Base-by-base conservation (phyloP, 2,329 filamentous ascomycete species). In the Aspergillus luchuensis region DNA sequence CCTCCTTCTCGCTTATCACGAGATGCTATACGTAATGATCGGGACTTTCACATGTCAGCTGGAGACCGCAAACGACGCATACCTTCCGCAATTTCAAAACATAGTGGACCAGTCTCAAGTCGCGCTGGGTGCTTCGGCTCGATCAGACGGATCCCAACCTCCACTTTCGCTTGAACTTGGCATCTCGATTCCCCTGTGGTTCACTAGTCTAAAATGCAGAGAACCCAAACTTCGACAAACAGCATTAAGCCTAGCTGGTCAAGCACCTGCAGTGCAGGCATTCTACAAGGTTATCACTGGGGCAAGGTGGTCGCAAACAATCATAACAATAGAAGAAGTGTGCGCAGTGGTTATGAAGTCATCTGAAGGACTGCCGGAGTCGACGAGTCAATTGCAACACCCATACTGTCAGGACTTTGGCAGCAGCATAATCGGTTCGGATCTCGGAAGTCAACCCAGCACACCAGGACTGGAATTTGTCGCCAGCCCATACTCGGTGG, bases 281-380 rank as follows among this genome's bases (percentile, higher is more conserved):
- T 67, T 75, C 19, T 67, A 68, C 25, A 67, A 70, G 36, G 57
- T 61, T 15, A 13, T 19, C 3, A 21, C 45, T 3, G 61, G 52
- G 2, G 41, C 38, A 6, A 48, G 8, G 0, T 52, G 73, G 2
- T 62, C 60, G 0, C 66, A 74, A 57, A 59, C 43, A 4, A 59
- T 76, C 15, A 73, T 76, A 41, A 58, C 57, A n/a, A 17, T 76
- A 3, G 74, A 76, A 58, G 73, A 75, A 56, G 65, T 38, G n/a
- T 56, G 63, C 2, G 66, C 61, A 1, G 64, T 57, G 51, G 52
- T 39, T 11, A 49, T 57, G 3, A 63, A 45, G 5, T 30, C 56
- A 19, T 36, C 19, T 17, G 23, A 55, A 17, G 25, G 21, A 8
- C 8, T 4, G 8, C 23, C 17, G 11, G 6, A 10, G 17, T 1